Conservation (phyloP, 2,329 filamentous ascomycete species). For the Pyrenochaeta sp. region DNA sequence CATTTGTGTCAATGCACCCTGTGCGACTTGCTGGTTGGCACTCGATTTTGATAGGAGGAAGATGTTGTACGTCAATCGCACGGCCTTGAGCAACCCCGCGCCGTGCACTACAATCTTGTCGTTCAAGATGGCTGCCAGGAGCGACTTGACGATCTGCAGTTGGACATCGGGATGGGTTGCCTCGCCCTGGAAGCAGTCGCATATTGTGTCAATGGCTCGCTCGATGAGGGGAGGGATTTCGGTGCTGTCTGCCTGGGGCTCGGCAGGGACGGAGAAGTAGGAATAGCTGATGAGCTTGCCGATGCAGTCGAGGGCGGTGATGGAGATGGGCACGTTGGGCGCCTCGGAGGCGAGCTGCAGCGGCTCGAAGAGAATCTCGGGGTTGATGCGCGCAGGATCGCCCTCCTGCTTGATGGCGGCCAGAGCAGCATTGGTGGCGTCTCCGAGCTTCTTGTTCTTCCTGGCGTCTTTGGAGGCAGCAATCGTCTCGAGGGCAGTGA, state of each 20-base stretch:
- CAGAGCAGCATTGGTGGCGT: conserved; percentile 81
- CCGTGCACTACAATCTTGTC: conserved; percentile 99
- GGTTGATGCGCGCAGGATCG: conserved; percentile 81
- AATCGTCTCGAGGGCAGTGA: conserved; percentile 91
- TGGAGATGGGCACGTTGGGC: conserved; percentile 83
- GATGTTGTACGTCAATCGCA: conserved; percentile 98
- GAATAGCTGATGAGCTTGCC: conserved; percentile 99
- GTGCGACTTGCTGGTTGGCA: conserved; percentile 94
- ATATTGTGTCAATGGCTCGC: conserved; percentile 97
- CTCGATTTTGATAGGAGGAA: conserved; percentile 94
- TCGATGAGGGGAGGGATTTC: conserved; percentile 81
- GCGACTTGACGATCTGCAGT: conserved; percentile 96
- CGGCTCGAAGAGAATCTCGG: conserved; percentile 90
- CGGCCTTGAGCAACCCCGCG: conserved; percentile 92
- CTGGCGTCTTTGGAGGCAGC: conserved; percentile 89
- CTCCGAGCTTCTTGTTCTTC: conserved; percentile 82
- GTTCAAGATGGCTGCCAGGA: conserved; percentile 93
- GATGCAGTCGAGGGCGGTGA: conserved; percentile 93
- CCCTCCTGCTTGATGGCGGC: conserved; percentile 81
- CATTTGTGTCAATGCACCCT: conserved; percentile 98
- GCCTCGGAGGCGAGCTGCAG: conserved; percentile 89
- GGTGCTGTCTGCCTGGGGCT: conserved; percentile 46
- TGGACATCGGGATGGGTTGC: conserved; percentile 91
- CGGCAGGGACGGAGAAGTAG: conserved; percentile 81
- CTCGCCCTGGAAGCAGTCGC: conserved; percentile 98